Percentiles rank a stretch among this genome's conserved stretches.
Evolutionary conservation across 2,329 filamentous ascomycete genomes (phyloP).

Genomic region (Cladophialophora immunda): DNA sequence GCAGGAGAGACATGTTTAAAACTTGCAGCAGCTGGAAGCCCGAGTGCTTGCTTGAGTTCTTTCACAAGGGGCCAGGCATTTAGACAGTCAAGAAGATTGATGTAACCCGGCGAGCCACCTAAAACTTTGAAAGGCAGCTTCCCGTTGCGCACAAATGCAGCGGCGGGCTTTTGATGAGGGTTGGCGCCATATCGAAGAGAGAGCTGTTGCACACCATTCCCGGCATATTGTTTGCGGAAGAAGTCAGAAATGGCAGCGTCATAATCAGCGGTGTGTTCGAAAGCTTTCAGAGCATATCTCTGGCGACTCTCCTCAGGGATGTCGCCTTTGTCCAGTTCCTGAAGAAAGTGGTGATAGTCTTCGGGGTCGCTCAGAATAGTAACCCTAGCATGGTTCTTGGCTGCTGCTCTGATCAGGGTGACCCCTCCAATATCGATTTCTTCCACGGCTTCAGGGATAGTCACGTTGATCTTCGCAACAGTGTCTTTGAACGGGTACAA

Average conservation of each 20-base stretch:
- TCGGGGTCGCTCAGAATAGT: slow-evolving; percentile 93
- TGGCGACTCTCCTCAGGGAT: slow-evolving; percentile 86
- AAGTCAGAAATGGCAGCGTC: slow-evolving; percentile 94
- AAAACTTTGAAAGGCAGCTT: slow-evolving; percentile 95
- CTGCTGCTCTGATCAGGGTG: slow-evolving; percentile 92
- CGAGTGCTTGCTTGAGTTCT: slow-evolving; percentile 89
- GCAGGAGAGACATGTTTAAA: slow-evolving; percentile 99
- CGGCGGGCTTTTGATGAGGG: slow-evolving; percentile 96
- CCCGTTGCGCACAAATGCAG: slow-evolving; percentile 77
- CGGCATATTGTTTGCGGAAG: slow-evolving; percentile 96
- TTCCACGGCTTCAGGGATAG: slow-evolving; percentile 94
- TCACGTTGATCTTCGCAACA: slow-evolving; percentile 95
- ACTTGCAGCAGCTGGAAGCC: slow-evolving; percentile 88
- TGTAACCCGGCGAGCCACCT: slow-evolving; percentile 88
- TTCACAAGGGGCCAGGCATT: slow-evolving; percentile 98
- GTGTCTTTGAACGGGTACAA: slow-evolving; percentile 99
- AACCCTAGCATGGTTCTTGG: slow-evolving; percentile 96
- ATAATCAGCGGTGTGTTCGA: slow-evolving; percentile 97
- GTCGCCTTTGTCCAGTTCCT: slow-evolving; percentile 86
- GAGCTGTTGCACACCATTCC: slow-evolving; percentile 81
- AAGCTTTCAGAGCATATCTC: slow-evolving; percentile 93
- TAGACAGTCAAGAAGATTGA: slow-evolving; percentile 94
- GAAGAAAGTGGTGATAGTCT: slow-evolving; percentile 93
- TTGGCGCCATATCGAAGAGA: slow-evolving; percentile 94
- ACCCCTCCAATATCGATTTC: slow-evolving; percentile 99